Percentiles rank a stretch among this genome's conserved stretches.
phyloP scores from a whole-genome alignment of 2,329 filamentous ascomycete species.

The Alternaria alternata region DNA sequence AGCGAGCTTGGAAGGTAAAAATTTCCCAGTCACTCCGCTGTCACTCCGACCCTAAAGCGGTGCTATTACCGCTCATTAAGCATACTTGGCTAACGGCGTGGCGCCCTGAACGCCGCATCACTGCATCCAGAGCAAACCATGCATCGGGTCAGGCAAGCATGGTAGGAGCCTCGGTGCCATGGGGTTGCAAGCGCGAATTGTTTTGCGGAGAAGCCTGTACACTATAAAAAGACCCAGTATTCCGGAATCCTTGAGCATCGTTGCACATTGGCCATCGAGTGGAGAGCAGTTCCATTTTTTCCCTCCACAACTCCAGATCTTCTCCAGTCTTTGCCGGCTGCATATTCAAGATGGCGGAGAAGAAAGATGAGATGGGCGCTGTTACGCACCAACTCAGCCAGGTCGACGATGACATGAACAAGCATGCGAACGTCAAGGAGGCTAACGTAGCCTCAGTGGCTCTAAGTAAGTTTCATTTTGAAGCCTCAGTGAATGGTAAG shows the following conservation, averaged over 20 bases:
- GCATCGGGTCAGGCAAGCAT: constrained; percentile 24
- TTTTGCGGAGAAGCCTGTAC: constrained; percentile 38
- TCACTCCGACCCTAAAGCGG: constrained; percentile 15
- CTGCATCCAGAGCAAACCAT: constrained; percentile 15
- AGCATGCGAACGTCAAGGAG: constrained; percentile 34
- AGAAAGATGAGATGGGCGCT: constrained; percentile 29
- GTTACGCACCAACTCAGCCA: constrained; percentile 35
- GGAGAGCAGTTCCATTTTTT: constrained; percentile 9
- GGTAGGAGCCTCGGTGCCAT: constrained; percentile 29
- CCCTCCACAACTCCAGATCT: constrained; percentile 6
- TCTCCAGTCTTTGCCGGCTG: not conserved
- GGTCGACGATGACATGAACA: constrained; percentile 33
- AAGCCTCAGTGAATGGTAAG: not conserved
- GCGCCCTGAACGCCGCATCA: constrained; percentile 17
- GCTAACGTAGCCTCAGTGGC: constrained; percentile 42
- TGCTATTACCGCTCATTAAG: constrained; percentile 22
- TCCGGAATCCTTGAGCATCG: constrained; percentile 18
- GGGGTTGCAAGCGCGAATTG: constrained; percentile 8
- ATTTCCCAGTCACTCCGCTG: constrained; percentile 4
- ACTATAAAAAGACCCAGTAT: constrained; percentile 34
- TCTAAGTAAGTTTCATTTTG: constrained; percentile 28
- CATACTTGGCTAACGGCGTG: constrained; percentile 33
- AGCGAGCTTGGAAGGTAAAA: not conserved
- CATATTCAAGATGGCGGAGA: constrained; percentile 27
- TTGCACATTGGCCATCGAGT: constrained; percentile 7